Conservation (phyloP, 2,329 filamentous ascomycete species). For the Pseudogymnoascus sp. region DNA sequence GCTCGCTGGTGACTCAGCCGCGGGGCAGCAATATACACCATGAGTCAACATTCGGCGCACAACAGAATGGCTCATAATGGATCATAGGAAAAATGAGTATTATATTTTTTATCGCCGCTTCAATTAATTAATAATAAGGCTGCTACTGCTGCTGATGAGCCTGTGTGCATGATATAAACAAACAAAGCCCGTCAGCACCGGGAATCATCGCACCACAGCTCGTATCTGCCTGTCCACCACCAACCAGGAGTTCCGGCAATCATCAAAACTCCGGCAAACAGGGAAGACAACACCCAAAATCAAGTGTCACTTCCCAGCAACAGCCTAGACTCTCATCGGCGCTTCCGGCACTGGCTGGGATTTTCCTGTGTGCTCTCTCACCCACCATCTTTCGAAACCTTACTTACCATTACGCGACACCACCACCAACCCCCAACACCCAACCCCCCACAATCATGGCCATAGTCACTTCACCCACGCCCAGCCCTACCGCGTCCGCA, state of each 20-base stretch:
- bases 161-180: background rate
- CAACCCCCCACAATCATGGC: background rate
- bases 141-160: background rate
- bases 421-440: background rate
- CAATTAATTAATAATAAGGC: slow-evolving; percentile 5
- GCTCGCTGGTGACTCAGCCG: slow-evolving; percentile 1
- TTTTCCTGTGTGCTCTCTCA: background rate
- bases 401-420: background rate
- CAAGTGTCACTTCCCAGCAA: slow-evolving; percentile 1
- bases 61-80: slow-evolving; percentile 21
- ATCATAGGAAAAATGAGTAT: slow-evolving; percentile 5
- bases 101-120: background rate
- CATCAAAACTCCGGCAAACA: background rate
- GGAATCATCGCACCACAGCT: background rate
- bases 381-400: background rate
- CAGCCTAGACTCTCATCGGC: background rate
- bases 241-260: background rate
- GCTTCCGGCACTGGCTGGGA: background rate
- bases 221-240: background rate
- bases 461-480: background rate
- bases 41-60: slow-evolving; percentile 15
- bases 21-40: background rate
- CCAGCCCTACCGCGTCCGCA: slow-evolving; percentile 5
- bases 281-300: background rate
- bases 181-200: background rate